Conservation (phyloP, 2,329 filamentous ascomycete genomes). For the Penicillium paneum region DNA sequence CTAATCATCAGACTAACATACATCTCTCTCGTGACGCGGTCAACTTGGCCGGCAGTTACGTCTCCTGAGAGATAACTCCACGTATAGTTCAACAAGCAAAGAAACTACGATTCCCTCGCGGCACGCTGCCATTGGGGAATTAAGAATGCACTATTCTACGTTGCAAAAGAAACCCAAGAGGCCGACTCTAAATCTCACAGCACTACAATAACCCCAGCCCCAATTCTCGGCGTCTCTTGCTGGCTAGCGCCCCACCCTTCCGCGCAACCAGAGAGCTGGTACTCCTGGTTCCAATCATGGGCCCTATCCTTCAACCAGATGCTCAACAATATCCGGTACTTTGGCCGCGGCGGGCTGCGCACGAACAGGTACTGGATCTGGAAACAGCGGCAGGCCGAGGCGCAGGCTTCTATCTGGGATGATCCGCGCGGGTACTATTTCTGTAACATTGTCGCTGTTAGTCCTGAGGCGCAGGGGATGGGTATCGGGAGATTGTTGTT, state of each 20-base stretch:
- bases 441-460: constrained; percentile 71
- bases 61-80: constrained; percentile 6
- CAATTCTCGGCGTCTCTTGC: constrained; percentile 69
- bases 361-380: constrained; percentile 69
- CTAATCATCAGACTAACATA: constrained; percentile 16
- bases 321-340: constrained; percentile 62
- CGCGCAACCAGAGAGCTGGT: constrained; percentile 57
- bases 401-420: constrained; percentile 62
- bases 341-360: constrained; percentile 64
- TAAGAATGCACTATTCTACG: constrained; percentile 67
- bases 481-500: constrained; percentile 66
- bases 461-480: constrained; percentile 63
- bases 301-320: constrained; percentile 62
- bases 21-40: constrained; percentile 19
- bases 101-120: constrained; percentile 61
- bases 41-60: constrained; percentile 10
- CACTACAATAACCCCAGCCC: constrained; percentile 20
- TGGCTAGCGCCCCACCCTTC: constrained; percentile 62
- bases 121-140: constrained; percentile 71
- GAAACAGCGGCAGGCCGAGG: constrained; percentile 65
- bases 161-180: constrained; percentile 57
- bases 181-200: constrained; percentile 5
- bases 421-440: constrained; percentile 71
- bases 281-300: constrained; percentile 62
- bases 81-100: constrained; percentile 54